Conservation (phyloP, 805 yeast genomes). For the Zygosaccharomyces pseudorouxii region DNA sequence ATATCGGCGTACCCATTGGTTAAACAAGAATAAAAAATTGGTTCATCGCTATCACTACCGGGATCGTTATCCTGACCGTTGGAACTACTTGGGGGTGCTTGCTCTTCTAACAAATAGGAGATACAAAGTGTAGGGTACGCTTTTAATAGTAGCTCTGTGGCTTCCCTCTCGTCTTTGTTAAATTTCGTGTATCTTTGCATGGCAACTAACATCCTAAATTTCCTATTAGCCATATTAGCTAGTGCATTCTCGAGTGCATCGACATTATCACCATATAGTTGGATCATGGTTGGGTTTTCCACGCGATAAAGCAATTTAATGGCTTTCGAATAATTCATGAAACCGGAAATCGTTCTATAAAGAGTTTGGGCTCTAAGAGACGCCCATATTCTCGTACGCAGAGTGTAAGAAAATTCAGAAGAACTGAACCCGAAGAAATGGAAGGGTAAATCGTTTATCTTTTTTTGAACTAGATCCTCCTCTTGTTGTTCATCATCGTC, state of each 20-base stretch:
- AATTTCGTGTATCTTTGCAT: conserved; percentile 81
- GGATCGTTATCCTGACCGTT: conserved; percentile 12
- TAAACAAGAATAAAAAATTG: conserved; percentile 57
- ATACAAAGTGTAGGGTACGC: conserved; percentile 66
- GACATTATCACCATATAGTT: conserved; percentile 41
- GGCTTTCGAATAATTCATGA: conserved; percentile 72
- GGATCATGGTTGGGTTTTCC: conserved; percentile 56
- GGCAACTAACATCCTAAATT: conserved; percentile 74
- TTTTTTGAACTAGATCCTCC: conserved; percentile 34
- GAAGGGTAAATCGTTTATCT: conserved; percentile 60
- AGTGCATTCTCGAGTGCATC: conserved; percentile 60
- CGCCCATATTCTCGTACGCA: conserved; percentile 84
- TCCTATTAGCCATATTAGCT: conserved; percentile 69
- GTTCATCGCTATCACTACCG: conserved; percentile 20
- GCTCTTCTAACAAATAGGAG: conserved; percentile 50
- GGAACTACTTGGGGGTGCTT: conserved; percentile 3
- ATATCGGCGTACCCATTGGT: conserved; percentile 56
- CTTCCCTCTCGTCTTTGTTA: conserved; percentile 57
- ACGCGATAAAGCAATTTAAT: conserved; percentile 61
- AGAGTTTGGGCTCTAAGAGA: conserved; percentile 79
- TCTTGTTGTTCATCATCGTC: neutral
- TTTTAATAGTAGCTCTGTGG: conserved; percentile 60
- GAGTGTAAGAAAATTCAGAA: conserved; percentile 55
- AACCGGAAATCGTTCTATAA: conserved; percentile 79
- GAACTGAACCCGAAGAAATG: conserved; percentile 69